phyloP scores from a whole-genome alignment of 371 early-diverging fungal genomes.

The Lichtheimia corymbifera region DNA sequence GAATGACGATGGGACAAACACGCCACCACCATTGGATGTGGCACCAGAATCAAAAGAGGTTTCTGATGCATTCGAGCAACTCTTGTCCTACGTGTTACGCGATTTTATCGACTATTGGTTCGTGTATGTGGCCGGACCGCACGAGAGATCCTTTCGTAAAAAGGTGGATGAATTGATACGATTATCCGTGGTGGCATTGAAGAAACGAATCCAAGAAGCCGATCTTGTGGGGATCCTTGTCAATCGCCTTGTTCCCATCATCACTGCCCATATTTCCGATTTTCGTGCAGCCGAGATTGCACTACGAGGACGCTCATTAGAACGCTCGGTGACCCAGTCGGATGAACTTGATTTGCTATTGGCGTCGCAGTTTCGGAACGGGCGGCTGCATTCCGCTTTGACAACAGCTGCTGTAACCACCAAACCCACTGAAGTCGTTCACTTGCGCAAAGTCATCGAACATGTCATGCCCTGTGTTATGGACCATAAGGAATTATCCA shows the following conservation, averaged over 20 bases:
- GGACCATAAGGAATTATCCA: constrained; percentile 54
- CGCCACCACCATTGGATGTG: constrained; percentile 2
- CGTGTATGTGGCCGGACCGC: constrained; percentile 46
- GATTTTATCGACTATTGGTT: constrained; percentile 65
- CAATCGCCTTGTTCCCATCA: constrained; percentile 60
- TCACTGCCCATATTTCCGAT: constrained; percentile 72
- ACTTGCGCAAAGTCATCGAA: constrained; percentile 70
- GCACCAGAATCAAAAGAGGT: constrained; percentile 25
- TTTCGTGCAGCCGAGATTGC: constrained; percentile 65
- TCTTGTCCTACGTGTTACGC: constrained; percentile 48
- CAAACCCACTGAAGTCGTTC: constrained; percentile 56
- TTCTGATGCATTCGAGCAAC: constrained; percentile 42
- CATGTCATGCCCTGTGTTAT: constrained; percentile 66
- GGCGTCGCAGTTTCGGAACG: constrained; percentile 60
- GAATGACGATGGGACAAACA: constrained; percentile 1
- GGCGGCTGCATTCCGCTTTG: constrained; percentile 62
- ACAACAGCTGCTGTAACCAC: constrained; percentile 51
- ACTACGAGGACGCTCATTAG: constrained; percentile 54
- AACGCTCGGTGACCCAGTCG: constrained; percentile 57
- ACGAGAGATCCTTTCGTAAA: constrained; percentile 34
- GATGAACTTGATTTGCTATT: constrained; percentile 65
- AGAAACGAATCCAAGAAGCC: constrained; percentile 46
- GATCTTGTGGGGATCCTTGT: constrained; percentile 65
- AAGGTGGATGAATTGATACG: constrained; percentile 52
- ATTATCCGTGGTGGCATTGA: constrained; percentile 33